Evolutionary conservation across 345 rosid genomes (phyloP), one percentile per base, ranked within the genome.

Genomic region (Raphanus sativus): DNA sequence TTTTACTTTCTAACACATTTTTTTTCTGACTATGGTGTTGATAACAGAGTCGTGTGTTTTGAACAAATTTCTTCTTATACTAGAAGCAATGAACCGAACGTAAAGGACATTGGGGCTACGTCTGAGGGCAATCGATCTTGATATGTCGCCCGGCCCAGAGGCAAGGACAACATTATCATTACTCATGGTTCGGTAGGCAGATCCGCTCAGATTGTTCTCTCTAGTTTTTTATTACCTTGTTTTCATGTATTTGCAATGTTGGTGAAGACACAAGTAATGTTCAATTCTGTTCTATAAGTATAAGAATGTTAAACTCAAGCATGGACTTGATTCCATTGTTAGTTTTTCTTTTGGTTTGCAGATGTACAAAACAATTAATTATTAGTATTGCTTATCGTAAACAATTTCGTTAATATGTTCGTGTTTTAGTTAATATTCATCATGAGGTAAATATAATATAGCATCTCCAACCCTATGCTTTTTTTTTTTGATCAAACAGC

Each of bases 21-120:
- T 42, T 42, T 42, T 42, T 12, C 50, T 42, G 50, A 42, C 15
- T 42, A 42, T 42, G 45, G 12, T 2, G 45, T 38, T 38, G 45
- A 38, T 38, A 38, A 38, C 45, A 38, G 45, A 38, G 45, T 38
- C 45, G 45, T 38, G 45, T 38, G 45, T 38, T 38, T 38, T 38
- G 15, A 3, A n/a, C n/a, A 42, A 79, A 63, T 48, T 63, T 66
- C 52, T 79, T 42, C 50, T 42, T 42, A 42, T 42, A 42, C n/a
- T 42, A 42, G 50, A 42, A 42, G 50, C 50, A 38, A 42, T 42
- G 15, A 42, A 42, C 50, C 50, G 50, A 42, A 12, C 50, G 12
- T 42, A 11, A 42, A 42, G 52, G 52, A 42, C 52, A 42, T 42
- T 42, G 52, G 52, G 52, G 52, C 52, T 42, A 42, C 52, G 52